Evolutionary conservation across 345 rosid species (phyloP).

Genomic region (Kernera saxatilis): DNA sequence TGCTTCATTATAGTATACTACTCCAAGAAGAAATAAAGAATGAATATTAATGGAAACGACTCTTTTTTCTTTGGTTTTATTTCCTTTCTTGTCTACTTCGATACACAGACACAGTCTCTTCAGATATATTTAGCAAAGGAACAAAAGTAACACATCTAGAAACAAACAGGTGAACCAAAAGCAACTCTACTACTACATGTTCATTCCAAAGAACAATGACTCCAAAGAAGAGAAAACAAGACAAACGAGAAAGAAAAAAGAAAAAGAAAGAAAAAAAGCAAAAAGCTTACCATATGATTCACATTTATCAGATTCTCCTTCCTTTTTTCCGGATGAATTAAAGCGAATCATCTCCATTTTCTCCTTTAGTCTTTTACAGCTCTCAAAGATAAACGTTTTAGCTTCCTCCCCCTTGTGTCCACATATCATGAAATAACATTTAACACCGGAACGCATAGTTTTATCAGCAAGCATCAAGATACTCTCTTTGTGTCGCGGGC

Average conservation of each 20-base stretch:
- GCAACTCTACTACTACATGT: slow-evolving; percentile 24
- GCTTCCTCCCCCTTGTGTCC: slow-evolving; percentile 4
- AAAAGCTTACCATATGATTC: slow-evolving; percentile 26
- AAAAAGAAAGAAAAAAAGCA: background rate
- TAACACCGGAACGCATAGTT: background rate
- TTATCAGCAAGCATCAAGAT: slow-evolving; percentile 16
- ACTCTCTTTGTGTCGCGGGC: slow-evolving; percentile 74
- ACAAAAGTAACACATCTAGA: slow-evolving; percentile 10
- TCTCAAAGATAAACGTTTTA: slow-evolving; percentile 3
- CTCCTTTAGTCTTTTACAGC: background rate
- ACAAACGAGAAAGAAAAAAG: background rate
- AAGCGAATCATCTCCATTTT: background rate
- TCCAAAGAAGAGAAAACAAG: slow-evolving; percentile 3
- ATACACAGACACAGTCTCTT: slow-evolving; percentile 19
- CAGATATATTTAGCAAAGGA: slow-evolving; percentile 3
- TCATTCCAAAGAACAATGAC: slow-evolving; percentile 21
- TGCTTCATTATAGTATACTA: background rate
- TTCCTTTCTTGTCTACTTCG: slow-evolving; percentile 16
- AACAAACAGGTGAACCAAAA: slow-evolving; percentile 21
- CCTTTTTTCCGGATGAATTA: background rate
- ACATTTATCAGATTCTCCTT: background rate
- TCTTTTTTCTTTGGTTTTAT: background rate
- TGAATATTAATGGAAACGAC: background rate
- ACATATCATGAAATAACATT: slow-evolving; percentile 15
- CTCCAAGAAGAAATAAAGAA: background rate